Evolutionary conservation across 352 stramenopile species (phyloP).

Genomic region (Pythium sp.): DNA sequence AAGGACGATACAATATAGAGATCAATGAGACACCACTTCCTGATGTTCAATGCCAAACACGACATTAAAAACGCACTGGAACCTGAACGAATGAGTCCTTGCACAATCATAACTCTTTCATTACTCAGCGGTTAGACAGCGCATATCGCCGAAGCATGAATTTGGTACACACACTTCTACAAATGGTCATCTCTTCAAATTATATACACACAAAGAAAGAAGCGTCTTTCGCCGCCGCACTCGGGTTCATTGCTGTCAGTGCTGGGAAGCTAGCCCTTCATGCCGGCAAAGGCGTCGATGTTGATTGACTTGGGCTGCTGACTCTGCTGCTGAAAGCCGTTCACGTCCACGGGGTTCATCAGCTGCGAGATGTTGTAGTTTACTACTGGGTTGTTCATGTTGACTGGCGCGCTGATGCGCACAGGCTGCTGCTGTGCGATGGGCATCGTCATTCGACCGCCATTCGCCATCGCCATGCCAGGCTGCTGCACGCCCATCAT

Average conservation of each 20-base stretch:
- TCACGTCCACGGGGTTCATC: constrained; percentile 75
- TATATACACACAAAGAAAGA: background rate
- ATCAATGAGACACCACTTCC: too few species aligned
- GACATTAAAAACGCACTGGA: background rate
- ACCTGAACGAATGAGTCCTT: background rate
- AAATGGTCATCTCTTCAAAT: background rate
- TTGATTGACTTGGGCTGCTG: constrained; percentile 68
- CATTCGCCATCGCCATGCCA: constrained; percentile 17
- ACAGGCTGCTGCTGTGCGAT: background rate
- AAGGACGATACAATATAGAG: too few species aligned
- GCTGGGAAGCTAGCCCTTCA: constrained; percentile 29
- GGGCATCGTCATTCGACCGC: constrained; percentile 3
- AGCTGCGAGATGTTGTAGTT: constrained; percentile 86
- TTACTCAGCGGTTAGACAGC: background rate
- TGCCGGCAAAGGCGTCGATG: constrained; percentile 74
- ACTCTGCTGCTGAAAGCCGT: constrained; percentile 25
- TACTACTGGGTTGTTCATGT: constrained; percentile 28
- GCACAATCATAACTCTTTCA: background rate
- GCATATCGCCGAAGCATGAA: background rate
- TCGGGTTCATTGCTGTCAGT: background rate
- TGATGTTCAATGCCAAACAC: background rate
- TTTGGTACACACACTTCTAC: background rate
- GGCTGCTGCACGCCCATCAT: constrained; percentile 17
- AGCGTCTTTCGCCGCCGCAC: too few species aligned
- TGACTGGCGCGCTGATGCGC: background rate